Evolutionary conservation across 331 rosid species (phyloP), one percentile per base, ranked within the genome.

Genomic region (Malus hybrid): DNA sequence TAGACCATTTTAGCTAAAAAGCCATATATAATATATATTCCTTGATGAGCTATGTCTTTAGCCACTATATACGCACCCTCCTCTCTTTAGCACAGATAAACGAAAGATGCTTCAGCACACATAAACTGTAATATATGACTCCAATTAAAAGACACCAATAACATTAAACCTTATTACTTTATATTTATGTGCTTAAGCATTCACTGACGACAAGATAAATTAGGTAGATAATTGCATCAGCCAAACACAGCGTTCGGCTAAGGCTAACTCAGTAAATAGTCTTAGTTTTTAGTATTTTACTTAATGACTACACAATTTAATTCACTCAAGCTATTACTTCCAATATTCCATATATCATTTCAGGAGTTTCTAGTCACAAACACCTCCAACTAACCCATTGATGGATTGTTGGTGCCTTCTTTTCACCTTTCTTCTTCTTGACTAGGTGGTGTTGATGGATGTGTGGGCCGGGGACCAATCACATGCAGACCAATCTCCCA

Each of bases 371-470:
- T 50, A 36, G 76, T 77, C 76, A 46, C 73, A 19, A 29, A 61
- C 67, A 63, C 65, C 77, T 8, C 70, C 71, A 80, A 82, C 78
- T 73, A 86, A 84, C 80, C 79, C 76, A 74, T 76, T 68, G 75
- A 82, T 52, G 56, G 79, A 79, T 81, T 70, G 84, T 78, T 78
- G 85, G 72, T 78, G 83, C 82, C 74, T 82, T 73, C 62, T 86
- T 78, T 85, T 71, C 88, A 81, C 78, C 75, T 69, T 28, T 36
- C 66, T 64, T 75, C 67, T 52, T 72, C 50, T 79, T 83, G 78
- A 79, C 76, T 77, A 75, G 82, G 70, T 80, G 70, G 73, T 79
- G 82, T 52, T 78, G 70, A 82, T 75, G 22, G 76, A 55, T 72
- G 32, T 19, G 87, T 79, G 24, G 24, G 24, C 24, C 24, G 24